These are phyloP conservation scores for Candida parachauliodes DNA, from an alignment of 805 yeast genomes.

Conservation along the genomic window DNA sequence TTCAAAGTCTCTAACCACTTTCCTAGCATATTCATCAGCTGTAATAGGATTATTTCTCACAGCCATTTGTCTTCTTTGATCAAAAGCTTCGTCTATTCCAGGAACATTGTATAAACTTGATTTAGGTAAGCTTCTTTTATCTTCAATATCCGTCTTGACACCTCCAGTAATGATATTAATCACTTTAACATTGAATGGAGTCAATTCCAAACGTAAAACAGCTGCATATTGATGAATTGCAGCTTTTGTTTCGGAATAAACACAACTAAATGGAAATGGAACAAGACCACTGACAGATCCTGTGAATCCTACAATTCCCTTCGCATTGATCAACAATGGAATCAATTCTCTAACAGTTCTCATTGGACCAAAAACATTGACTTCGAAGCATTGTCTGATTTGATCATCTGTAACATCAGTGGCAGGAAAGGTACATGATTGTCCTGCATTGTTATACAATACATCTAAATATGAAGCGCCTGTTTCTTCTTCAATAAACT, in stretches of 20 bases:
- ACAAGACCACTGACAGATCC: constrained; percentile 66
- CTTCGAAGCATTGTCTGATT: constrained; percentile 50
- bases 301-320: constrained; percentile 70
- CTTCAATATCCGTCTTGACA: constrained; percentile 67
- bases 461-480: constrained; percentile 51
- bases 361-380: constrained; percentile 69
- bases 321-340: constrained; percentile 54
- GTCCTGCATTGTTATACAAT: constrained; percentile 75
- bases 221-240: constrained; percentile 73
- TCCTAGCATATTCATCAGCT: constrained; percentile 53
- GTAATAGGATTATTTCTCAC: constrained; percentile 54
- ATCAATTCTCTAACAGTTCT: constrained; percentile 58
- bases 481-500: constrained; percentile 37
- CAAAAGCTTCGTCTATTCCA: constrained; percentile 49
- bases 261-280: constrained; percentile 68
- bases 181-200: constrained; percentile 69
- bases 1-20: constrained; percentile 51
- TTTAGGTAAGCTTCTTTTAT: constrained; percentile 56
- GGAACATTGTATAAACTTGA: constrained; percentile 50
- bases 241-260: constrained; percentile 68
- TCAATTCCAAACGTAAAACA: constrained; percentile 60
- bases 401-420: constrained; percentile 58
- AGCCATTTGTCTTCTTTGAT: constrained; percentile 56
- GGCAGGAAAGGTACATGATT: constrained; percentile 69
- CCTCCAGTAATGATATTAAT: constrained; percentile 73